Percentiles rank a stretch among this genome's conserved stretches.
phyloP scores from a whole-genome alignment of 2,329 filamentous ascomycete species.

The Didymella arachidicola region DNA sequence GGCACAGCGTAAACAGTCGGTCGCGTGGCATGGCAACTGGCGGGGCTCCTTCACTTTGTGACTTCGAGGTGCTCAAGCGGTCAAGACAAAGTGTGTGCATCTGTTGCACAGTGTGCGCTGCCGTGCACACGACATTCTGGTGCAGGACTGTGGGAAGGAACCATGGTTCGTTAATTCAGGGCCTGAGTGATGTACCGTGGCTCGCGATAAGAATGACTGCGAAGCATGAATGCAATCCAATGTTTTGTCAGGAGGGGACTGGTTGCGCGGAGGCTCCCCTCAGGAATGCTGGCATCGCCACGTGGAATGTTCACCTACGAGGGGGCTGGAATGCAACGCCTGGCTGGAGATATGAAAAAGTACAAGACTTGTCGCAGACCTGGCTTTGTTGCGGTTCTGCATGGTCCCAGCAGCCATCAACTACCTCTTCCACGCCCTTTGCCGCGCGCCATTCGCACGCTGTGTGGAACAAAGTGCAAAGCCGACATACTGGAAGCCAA shows the following conservation, averaged over 20 bases:
- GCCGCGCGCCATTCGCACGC: constrained; percentile 35
- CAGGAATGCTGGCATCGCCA: constrained; percentile 12
- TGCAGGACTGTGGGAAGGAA: background rate
- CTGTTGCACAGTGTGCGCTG: background rate
- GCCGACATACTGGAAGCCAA: constrained; percentile 74
- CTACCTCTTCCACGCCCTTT: constrained; percentile 31
- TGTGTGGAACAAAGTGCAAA: constrained; percentile 71
- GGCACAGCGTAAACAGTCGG: constrained; percentile 11
- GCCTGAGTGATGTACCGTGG: constrained; percentile 6
- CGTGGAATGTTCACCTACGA: constrained; percentile 2
- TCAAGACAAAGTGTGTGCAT: background rate
- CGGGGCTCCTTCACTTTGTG: constrained; percentile 8
- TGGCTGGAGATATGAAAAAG: background rate
- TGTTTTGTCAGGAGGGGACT: background rate
- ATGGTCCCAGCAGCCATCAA: background rate
- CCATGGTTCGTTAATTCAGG: background rate
- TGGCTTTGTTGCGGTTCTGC: background rate
- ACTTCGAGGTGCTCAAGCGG: background rate
- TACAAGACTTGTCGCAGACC: background rate
- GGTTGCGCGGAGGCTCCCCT: background rate
- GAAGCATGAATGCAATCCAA: background rate
- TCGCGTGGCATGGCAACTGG: constrained; percentile 19
- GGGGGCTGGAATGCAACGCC: constrained; percentile 9
- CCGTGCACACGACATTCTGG: constrained; percentile 1
- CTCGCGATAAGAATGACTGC: constrained; percentile 7